Percentiles rank a stretch among this genome's conserved stretches.
These are phyloP conservation scores for Papilionanthe hybrid DNA, from an alignment of 116 monocot genomes.

Conservation along the genomic window DNA sequence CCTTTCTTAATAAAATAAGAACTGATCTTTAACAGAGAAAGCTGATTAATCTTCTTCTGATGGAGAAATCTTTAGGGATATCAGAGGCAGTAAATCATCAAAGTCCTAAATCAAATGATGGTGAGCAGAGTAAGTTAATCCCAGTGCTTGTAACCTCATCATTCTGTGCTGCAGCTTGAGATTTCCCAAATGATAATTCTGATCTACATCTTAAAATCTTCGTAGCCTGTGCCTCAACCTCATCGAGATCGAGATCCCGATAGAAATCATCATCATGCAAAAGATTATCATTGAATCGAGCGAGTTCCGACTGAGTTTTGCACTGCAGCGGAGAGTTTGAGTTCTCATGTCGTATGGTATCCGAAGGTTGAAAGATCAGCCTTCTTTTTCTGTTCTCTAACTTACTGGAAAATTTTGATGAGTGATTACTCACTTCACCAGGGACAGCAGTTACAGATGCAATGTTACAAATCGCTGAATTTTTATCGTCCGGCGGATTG, in stretches of 20 bases:
- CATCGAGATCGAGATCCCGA: conserved; percentile 74
- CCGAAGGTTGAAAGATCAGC: conserved; percentile 42
- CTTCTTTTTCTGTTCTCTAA: conserved; percentile 72
- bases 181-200: conserved; percentile 2
- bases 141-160: conserved; percentile 1
- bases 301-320: not conserved
- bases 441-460: conserved; percentile 6
- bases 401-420: conserved; percentile 22
- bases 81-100: conserved; percentile 3
- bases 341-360: conserved; percentile 9
- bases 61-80: no score
- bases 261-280: conserved; percentile 64
- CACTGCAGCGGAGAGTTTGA: not conserved
- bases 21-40: no score
- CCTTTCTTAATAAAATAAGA: no score
- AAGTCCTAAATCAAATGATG: conserved; percentile 83
- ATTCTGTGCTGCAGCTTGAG: not conserved
- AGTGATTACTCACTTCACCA: conserved; percentile 11
- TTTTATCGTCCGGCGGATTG: conserved; percentile 12
- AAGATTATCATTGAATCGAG: not conserved
- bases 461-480: conserved; percentile 17
- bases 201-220: conserved; percentile 40
- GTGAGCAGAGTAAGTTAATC: conserved; percentile 17
- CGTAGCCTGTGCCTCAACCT: conserved; percentile 80
- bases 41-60: no score